Conservation (phyloP, 768 basidiomycete genomes). For the Termitomyces sp. region DNA sequence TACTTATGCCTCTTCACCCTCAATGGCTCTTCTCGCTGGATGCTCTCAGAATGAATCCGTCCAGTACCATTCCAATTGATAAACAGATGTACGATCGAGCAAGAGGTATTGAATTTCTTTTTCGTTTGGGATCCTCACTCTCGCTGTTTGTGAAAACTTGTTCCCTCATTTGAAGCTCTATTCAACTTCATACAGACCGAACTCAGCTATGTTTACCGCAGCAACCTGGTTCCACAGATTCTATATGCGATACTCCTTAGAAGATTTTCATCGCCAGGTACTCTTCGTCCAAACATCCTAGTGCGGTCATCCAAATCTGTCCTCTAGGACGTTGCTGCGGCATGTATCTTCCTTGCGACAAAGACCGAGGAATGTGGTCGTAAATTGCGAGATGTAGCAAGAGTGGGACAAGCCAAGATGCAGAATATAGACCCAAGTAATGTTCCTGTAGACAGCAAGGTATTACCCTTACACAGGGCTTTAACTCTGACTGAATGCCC, state of each 20-base stretch:
- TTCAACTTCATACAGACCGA: slow-evolving; percentile 46
- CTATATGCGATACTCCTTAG: slow-evolving; percentile 84
- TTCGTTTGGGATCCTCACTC: slow-evolving; percentile 75
- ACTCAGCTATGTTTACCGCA: slow-evolving; percentile 80
- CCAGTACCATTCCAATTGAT: slow-evolving; percentile 47
- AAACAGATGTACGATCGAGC: slow-evolving; percentile 77
- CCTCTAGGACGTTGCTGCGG: slow-evolving; percentile 73
- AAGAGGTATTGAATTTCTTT: slow-evolving; percentile 82
- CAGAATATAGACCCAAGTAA: slow-evolving; percentile 49
- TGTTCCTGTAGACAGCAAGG: slow-evolving; percentile 64
- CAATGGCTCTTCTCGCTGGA: slow-evolving; percentile 76
- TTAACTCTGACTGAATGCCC: slow-evolving; percentile 3
- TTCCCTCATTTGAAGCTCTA: slow-evolving; percentile 12
- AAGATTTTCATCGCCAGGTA: slow-evolving; percentile 79
- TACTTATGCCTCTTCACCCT: slow-evolving; percentile 24
- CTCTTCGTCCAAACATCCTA: slow-evolving; percentile 1
- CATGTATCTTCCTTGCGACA: slow-evolving; percentile 87
- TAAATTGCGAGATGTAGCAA: slow-evolving; percentile 82
- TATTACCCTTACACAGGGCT: slow-evolving; percentile 25
- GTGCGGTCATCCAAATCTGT: slow-evolving; percentile 6
- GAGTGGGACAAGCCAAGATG: slow-evolving; percentile 69
- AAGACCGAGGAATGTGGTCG: slow-evolving; percentile 89
- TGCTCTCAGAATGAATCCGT: slow-evolving; percentile 58
- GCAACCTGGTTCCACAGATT: slow-evolving; percentile 91
- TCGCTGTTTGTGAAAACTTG: slow-evolving; percentile 53